Conservation (phyloP, 495 filamentous ascomycete species). For the Neurospora hispaniola region DNA sequence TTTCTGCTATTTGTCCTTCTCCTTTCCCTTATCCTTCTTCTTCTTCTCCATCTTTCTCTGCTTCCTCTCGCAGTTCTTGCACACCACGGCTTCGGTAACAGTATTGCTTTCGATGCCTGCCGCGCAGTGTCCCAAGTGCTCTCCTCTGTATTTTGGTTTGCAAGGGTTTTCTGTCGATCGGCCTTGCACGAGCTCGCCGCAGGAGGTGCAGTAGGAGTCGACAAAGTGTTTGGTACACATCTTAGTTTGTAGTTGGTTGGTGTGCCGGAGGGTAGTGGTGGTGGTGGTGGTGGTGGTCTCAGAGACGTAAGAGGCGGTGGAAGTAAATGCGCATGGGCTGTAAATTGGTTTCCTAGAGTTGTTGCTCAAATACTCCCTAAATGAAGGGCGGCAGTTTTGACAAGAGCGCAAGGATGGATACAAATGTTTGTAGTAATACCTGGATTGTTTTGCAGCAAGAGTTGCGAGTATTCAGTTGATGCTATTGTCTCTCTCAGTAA, state of each 20-base stretch:
- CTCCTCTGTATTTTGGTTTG: background rate
- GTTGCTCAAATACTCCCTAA: too few relatives aligned
- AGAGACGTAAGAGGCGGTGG: background rate
- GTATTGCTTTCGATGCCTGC: background rate
- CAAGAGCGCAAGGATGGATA: background rate
- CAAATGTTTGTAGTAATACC: background rate
- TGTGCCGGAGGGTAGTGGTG: background rate
- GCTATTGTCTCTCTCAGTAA: background rate
- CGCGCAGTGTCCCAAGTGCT: background rate
- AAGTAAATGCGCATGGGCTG: background rate
- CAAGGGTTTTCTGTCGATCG: background rate
- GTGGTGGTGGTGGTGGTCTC: background rate
- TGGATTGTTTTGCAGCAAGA: background rate
- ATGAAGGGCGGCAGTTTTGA: too few relatives aligned
- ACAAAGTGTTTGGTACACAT: background rate
- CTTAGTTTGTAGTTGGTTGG: background rate
- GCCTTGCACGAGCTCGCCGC: background rate
- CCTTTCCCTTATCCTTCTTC: background rate
- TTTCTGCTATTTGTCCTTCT: background rate
- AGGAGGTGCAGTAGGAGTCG: background rate
- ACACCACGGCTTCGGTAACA: background rate
- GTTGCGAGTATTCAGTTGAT: background rate
- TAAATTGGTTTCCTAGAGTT: background rate
- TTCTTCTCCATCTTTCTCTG: background rate
- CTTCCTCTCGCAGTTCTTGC: background rate